Percentiles rank a stretch among this genome's conserved stretches.
Evolutionary conservation across 495 filamentous ascomycete species (phyloP).

Genomic region (Rostrohypoxylon terebratum): DNA sequence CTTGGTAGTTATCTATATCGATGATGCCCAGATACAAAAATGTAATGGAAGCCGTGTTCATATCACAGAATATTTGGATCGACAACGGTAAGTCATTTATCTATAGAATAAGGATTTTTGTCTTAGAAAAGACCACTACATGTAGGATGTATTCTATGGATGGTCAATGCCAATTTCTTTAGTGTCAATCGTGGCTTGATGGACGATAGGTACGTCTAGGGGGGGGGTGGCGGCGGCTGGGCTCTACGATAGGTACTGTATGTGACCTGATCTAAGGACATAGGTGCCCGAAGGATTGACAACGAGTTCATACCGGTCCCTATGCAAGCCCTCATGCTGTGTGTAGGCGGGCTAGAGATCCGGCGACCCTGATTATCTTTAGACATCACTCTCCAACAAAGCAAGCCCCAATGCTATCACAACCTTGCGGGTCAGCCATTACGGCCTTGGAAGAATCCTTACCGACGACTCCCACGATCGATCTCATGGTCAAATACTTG

Average conservation of each 20-base stretch:
- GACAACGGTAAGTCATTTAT: neutral
- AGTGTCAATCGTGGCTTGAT: neutral
- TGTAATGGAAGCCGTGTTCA: too few relatives aligned
- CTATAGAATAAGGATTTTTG: neutral
- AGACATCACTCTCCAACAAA: slow-evolving; percentile 9
- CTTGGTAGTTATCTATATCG: neutral
- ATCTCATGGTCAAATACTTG: neutral
- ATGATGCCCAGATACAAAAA: neutral
- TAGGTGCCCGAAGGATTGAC: slow-evolving; percentile 9
- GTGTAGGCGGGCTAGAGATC: neutral
- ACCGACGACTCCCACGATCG: neutral
- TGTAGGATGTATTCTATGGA: neutral
- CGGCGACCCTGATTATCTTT: slow-evolving; percentile 7
- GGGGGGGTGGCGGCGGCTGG: slow-evolving; percentile 19
- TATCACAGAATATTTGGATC: neutral
- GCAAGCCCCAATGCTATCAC: neutral
- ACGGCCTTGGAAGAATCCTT: neutral
- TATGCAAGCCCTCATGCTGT: slow-evolving; percentile 25
- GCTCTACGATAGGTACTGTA: neutral
- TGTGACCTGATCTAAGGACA: neutral
- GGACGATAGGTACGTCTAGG: slow-evolving; percentile 1
- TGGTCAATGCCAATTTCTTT: slow-evolving; percentile 10
- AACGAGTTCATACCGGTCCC: slow-evolving; percentile 6
- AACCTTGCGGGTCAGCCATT: neutral
- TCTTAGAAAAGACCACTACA: neutral